These are phyloP conservation scores for Colletotrichum somersetense DNA, from an alignment of 2,329 filamentous ascomycete species.

Conservation along the genomic window DNA sequence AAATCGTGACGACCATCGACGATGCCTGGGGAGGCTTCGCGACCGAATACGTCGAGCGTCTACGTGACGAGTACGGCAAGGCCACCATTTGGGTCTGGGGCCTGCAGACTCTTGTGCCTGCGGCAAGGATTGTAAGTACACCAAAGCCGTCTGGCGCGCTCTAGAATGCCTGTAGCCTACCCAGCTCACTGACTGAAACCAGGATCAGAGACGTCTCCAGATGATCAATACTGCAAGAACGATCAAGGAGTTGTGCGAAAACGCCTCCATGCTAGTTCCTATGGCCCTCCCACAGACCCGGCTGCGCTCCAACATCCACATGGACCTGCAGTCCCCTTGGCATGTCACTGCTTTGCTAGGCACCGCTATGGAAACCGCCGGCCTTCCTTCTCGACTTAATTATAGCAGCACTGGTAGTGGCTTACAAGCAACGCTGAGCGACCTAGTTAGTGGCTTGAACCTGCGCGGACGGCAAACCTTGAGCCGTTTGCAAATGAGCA, in stretches of 20 bases:
- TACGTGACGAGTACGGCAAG: constrained; percentile 94
- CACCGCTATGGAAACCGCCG: constrained; percentile 82
- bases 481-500: constrained; percentile 78
- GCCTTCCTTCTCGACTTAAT: constrained; percentile 79
- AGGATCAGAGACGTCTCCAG: constrained; percentile 71
- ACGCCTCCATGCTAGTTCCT: constrained; percentile 84
- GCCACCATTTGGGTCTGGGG: constrained; percentile 89
- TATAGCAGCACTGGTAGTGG: constrained; percentile 52
- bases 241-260: constrained; percentile 74
- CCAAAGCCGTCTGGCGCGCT: background rate
- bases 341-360: constrained; percentile 82
- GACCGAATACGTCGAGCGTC: constrained; percentile 77
- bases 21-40: constrained; percentile 88
- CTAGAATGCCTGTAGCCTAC: background rate
- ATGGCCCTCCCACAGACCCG: constrained; percentile 71
- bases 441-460: constrained; percentile 76
- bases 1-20: constrained; percentile 78
- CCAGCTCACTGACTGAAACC: constrained; percentile 46
- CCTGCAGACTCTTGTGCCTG: constrained; percentile 70
- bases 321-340: constrained; percentile 80
- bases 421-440: constrained; percentile 65
- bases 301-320: constrained; percentile 67
- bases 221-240: constrained; percentile 81
- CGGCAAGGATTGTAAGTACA: constrained; percentile 23
- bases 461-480: constrained; percentile 84